These are phyloP conservation scores for Fistulifera solaris DNA, from an alignment of 108 stramenopile genomes.

Conservation along the genomic window DNA sequence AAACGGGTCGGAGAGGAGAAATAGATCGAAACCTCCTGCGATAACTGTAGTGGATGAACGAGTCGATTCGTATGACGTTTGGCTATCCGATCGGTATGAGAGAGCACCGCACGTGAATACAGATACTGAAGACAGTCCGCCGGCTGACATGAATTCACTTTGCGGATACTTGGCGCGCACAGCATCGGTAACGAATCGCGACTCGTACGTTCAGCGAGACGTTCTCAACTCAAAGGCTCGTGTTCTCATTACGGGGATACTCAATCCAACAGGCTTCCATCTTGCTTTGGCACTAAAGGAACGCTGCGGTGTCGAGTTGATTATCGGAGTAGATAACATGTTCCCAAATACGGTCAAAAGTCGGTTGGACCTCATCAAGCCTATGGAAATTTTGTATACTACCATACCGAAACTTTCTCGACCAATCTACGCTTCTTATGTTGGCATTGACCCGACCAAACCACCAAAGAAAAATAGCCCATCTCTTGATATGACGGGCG, in stretches of 20 bases:
- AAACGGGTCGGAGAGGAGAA: too few species aligned
- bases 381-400: slow-evolving; percentile 30
- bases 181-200: slow-evolving; percentile 11
- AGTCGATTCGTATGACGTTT: too few species aligned
- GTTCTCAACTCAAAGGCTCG: slow-evolving; percentile 23
- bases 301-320: slow-evolving; percentile 51
- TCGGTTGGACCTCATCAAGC: slow-evolving; percentile 38
- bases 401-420: slow-evolving; percentile 27
- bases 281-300: slow-evolving; percentile 47
- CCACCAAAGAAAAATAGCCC: slow-evolving; percentile 12
- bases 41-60: too few species aligned
- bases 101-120: too few species aligned
- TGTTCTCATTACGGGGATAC: slow-evolving; percentile 69
- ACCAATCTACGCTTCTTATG: slow-evolving; percentile 35
- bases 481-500: slow-evolving; percentile 9
- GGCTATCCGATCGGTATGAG: too few species aligned
- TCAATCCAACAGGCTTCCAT: slow-evolving; percentile 51
- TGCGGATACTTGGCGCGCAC: slow-evolving; percentile 31
- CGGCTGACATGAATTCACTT: slow-evolving; percentile 14
- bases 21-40: too few species aligned
- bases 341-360: slow-evolving; percentile 58
- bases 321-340: slow-evolving; percentile 53
- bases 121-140: too few species aligned
- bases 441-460: slow-evolving; percentile 43
- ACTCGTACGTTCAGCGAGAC: slow-evolving; percentile 12